These are phyloP conservation scores for Neofusicoccum sp. DNA, from an alignment of 2,329 filamentous ascomycete genomes.

Conservation along the genomic window DNA sequence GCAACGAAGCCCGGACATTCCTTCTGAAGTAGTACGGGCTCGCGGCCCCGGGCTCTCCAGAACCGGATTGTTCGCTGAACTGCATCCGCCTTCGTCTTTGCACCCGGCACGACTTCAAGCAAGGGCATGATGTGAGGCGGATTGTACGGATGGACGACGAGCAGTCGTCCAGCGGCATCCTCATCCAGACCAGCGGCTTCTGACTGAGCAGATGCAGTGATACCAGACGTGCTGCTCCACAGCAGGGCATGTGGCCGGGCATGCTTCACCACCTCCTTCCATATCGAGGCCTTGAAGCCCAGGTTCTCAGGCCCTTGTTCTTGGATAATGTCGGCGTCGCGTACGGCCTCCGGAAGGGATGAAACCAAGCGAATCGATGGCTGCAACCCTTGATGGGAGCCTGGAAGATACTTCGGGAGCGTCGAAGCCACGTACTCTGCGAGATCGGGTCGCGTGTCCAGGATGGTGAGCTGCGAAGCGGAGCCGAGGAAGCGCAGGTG, in stretches of 20 bases:
- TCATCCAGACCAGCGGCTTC: conserved; percentile 20
- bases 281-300: conserved; percentile 52
- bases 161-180: conserved; percentile 34
- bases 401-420: conserved; percentile 45
- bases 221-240: conserved; percentile 60
- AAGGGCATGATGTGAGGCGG: conserved; percentile 62
- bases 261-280: conserved; percentile 50
- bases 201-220: conserved; percentile 53
- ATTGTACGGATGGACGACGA: conserved; percentile 62
- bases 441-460: conserved; percentile 51
- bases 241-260: conserved; percentile 48
- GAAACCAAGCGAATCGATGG: conserved; percentile 38
- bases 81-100: conserved; percentile 38
- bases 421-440: conserved; percentile 42
- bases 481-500: conserved; percentile 47
- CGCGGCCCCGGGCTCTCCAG: conserved; percentile 43
- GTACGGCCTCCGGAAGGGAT: conserved; percentile 44
- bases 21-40: conserved; percentile 51
- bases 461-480: conserved; percentile 45
- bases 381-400: conserved; percentile 19
- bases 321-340: conserved; percentile 53
- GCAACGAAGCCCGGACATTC: conserved; percentile 58
- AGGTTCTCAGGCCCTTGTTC: conserved; percentile 59
- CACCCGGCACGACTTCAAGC: conserved; percentile 56
- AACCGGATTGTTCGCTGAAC: conserved; percentile 46